Percentiles rank a stretch among this genome's conserved stretches.
Conservation (phyloP, 2,329 filamentous ascomycete genomes). For the Diplodia seriata region DNA sequence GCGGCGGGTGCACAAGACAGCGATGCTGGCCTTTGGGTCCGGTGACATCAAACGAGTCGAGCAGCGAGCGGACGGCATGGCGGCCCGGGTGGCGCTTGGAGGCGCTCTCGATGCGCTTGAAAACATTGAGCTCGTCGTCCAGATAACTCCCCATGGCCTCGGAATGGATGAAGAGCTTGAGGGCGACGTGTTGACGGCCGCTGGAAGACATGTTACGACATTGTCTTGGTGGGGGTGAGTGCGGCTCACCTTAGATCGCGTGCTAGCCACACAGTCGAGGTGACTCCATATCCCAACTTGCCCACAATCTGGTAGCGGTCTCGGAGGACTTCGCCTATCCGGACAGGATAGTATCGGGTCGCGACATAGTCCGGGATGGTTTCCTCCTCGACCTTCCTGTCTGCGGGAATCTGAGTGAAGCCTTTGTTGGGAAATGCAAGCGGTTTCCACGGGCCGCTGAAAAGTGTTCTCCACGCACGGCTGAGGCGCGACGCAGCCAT, state of each 20-base stretch:
- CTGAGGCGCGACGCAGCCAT: not conserved
- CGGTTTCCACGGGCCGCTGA: conserved; percentile 19
- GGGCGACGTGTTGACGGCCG: conserved; percentile 5
- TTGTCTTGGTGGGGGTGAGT: not conserved
- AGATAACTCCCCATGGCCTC: conserved; percentile 6
- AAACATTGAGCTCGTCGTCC: conserved; percentile 16
- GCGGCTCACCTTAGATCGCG: conserved; percentile 35
- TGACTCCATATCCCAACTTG: conserved; percentile 41
- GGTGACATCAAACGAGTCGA: conserved; percentile 14
- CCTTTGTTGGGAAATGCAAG: conserved; percentile 4
- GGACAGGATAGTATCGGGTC: conserved; percentile 38
- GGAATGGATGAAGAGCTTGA: conserved; percentile 20
- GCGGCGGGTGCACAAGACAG: conserved; percentile 19
- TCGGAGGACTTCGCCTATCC: conserved; percentile 38
- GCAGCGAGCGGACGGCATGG: conserved; percentile 9
- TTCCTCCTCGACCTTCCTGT: conserved; percentile 26
- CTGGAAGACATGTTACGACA: not conserved
- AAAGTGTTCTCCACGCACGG: not conserved
- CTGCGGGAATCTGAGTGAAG: not conserved
- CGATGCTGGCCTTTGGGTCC: conserved; percentile 20
- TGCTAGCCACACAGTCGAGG: conserved; percentile 43
- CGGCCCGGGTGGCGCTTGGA: not conserved
- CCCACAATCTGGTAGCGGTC: conserved; percentile 40
- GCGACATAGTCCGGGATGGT: conserved; percentile 34
- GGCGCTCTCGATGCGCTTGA: conserved; percentile 14